Evolutionary conservation across 495 filamentous ascomycete species (phyloP), one percentile per base, ranked within the genome.

Genomic region (Symbiotaphrina buchneri): DNA sequence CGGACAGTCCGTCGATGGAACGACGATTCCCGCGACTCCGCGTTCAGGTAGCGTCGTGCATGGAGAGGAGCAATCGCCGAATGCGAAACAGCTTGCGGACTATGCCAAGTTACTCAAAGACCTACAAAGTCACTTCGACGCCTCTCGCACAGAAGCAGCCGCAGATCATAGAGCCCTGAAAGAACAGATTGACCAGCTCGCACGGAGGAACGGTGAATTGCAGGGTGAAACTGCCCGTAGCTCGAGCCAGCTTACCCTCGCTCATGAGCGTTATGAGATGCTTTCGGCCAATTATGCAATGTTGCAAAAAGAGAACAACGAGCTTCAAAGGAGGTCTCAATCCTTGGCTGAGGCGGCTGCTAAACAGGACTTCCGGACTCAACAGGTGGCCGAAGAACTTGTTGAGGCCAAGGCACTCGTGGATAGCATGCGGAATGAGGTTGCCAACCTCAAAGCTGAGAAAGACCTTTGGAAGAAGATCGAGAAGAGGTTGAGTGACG

Each of bases 311-410:
- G 87, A 95, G 49, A 91, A 91, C 35, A 51, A 51, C 17, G 80
- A 92, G 42, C 51, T 95, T 7, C 76, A 85, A 44, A 83, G 78
- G 52, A 65, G 82, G 20, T 71, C 65, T 18, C 68, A 81, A 32
- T 47, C 57, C 3, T 51, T 90, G 34, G 69, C 78, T 0, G 85
- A 95, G 40, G 69, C 64, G 25, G 73, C 79, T 8, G 80, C 80
- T 15, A 85, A 81, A 45, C 82, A 91, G 41, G 87, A 99, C 35
- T 52, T 93, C 21, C 68, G 66, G 23, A 85, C 73, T 8, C 87
- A 94, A 41, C 81, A 93, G 51, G 73, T 81, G 27, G 78, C 81
- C 0, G 90, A 99, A 52, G 85, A 99, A 41, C 60, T 94, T 0
- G 69, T 94, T 6, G 87, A 92, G 47, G 69, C 74, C 1, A 75